Evolutionary conservation across 257 asterid genomes (phyloP), one percentile per base, ranked within the genome.

Genomic region (Plectranthus barbatus): DNA sequence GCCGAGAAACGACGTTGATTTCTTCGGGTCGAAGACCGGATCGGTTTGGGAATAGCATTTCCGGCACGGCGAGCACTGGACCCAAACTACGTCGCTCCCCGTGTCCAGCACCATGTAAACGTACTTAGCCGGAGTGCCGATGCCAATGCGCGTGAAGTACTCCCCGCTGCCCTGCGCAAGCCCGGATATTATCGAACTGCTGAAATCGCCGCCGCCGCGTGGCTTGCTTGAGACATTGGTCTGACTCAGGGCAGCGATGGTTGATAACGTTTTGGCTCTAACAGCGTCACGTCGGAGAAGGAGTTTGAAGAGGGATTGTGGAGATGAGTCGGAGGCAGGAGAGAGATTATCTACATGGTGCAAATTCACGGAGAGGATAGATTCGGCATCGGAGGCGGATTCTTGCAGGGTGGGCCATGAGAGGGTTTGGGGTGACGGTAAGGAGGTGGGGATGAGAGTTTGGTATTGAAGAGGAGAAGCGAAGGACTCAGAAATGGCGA

Each of bases 101-200:
- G 98, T 91, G 68, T 91, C 98, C 17, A 88, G 79, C 49, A 88
- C 95, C 94, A 88, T 81, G 83, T 74, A 86, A 6, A 73, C 81
- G 39, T 80, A 75, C 60, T 71, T 81, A 0, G 96, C 50, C 2
- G 98, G 96, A 0, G 96, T 86, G 1, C 98, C 95, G 0, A 91
- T 48, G 9, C 98, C 98, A 13, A 91, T 21, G 72, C 96, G 92
- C 4, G 98, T 91, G 98, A 91, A 91, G 75, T 91, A 88, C 84
- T 91, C 98, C 0, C 95, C 96, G 45, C 95, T 91, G 3, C 96
- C 96, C 73, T 84, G 90, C 7, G 89, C 69, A 13, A 86, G 81
- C 0, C 98, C 96, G 47, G 96, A 88, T 29, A 76, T 37, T 0
- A 88, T 45, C 0, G 96, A 88, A 66, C 94, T 80, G 74, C 87